Base-by-base conservation (phyloP, 441 rosid species). In the Populus hybrid region DNA sequence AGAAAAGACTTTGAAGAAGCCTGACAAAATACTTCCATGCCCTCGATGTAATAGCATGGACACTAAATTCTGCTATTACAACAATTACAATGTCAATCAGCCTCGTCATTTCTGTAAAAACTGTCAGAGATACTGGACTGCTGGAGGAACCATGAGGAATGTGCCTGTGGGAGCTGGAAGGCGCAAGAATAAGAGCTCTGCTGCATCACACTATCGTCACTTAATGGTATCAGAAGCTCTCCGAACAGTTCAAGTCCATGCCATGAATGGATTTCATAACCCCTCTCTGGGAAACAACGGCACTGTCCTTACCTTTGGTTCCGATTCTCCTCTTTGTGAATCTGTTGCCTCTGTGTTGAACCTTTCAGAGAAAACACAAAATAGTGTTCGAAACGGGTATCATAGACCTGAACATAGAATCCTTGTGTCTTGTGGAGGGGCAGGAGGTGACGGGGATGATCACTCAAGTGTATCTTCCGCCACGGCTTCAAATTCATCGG, bases 71-170 rank as follows among this genome's bases (percentile, higher is more conserved):
- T 91, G 95, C 76, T 91, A 91, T 79, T 91, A 85, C 81, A 91
- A 91, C 74, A 91, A 91, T 74, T 90, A 91, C 82, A 91, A 91
- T 32, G 92, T 91, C 61, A 89, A 88, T 72, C 96, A 91, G 81
- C 96, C 96, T 18, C 86, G 94, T 20, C 92, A 91, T 84, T 91
- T 91, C 81, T 91, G 96, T 78, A 91, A 90, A 83, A 88, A 90
- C 68, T 91, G 96, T 79, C 94, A 91, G 76, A 88, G 96, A 80
- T 90, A 91, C 80, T 91, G 96, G 96, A 91, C 96, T 18, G 91
- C 92, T 32, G 96, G 96, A 54, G 96, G 96, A 71, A 87, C 90
- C 4, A 90, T 91, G 94, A 85, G 96, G 85, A 91, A 90, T 61
- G 94, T 91, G 64, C 94, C 94, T 10, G 86, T 91, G 3, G 96